phyloP scores from a whole-genome alignment of 768 basidiomycete species.

The Boletus subparvulus region DNA sequence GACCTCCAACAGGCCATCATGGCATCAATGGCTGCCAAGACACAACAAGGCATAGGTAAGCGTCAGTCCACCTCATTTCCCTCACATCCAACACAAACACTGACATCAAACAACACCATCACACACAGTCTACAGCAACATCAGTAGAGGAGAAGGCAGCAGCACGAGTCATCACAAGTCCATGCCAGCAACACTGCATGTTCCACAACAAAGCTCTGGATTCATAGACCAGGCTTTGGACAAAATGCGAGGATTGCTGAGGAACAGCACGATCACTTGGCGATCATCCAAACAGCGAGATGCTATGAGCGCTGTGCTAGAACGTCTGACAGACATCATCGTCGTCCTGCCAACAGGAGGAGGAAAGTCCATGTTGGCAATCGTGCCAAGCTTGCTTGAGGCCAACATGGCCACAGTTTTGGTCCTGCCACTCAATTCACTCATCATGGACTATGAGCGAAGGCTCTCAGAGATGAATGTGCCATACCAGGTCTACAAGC shows the following conservation, averaged over 20 bases:
- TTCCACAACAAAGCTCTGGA: no score
- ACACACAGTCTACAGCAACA: no score
- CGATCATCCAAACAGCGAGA: neutral
- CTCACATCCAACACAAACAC: no score
- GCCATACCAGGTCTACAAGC: neutral
- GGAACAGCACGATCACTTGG: neutral
- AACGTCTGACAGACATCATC: neutral
- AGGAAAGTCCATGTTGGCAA: conserved; percentile 4
- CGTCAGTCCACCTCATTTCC: no score
- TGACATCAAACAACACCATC: no score
- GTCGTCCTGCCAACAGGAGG: neutral
- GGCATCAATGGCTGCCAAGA: no score
- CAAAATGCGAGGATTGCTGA: neutral
- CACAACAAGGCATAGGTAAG: no score
- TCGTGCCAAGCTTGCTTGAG: neutral
- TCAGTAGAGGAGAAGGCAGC: no score
- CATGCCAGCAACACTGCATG: neutral
- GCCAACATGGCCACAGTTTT: neutral
- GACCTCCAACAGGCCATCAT: no score
- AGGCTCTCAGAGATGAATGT: neutral
- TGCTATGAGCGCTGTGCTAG: neutral
- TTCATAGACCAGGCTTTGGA: neutral
- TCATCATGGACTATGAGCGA: neutral
- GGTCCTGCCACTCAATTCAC: neutral
- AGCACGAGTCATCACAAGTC: no score